Evolutionary conservation across 768 basidiomycete species (phyloP).

Genomic region (Hericium coralloides): DNA sequence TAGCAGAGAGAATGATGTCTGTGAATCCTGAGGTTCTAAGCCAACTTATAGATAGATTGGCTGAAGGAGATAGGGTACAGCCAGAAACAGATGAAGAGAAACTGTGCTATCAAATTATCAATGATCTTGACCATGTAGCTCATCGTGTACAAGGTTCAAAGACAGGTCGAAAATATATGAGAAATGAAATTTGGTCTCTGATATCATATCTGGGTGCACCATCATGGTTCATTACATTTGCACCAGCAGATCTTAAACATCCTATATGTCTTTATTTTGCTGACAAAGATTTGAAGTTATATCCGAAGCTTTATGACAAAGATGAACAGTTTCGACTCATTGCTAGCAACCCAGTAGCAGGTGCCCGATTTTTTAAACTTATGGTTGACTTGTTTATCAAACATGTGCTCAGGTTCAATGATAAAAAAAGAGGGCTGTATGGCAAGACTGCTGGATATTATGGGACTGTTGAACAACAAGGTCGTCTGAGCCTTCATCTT

Average conservation of each 20-base stretch:
- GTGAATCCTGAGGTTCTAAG: conserved; percentile 2
- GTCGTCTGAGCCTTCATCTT: conserved; percentile 8
- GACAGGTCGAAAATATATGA: conserved; percentile 5
- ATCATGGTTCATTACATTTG: conserved; percentile 16
- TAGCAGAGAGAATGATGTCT: conserved; percentile 2
- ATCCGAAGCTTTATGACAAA: background rate
- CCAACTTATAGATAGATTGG: background rate
- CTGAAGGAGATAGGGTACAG: background rate
- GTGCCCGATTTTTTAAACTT: conserved; percentile 13
- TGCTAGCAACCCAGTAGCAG: conserved; percentile 10
- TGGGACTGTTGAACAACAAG: conserved; percentile 15
- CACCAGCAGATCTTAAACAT: conserved; percentile 14
- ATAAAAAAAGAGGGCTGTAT: conserved; percentile 4
- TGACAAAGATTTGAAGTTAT: conserved; percentile 1
- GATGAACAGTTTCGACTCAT: conserved; percentile 4
- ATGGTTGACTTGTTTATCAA: conserved; percentile 12
- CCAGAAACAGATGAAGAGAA: conserved; percentile 6
- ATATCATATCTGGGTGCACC: conserved; percentile 11
- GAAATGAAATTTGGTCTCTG: conserved; percentile 15
- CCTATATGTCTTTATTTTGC: conserved; percentile 12
- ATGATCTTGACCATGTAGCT: conserved; percentile 8
- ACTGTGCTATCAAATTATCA: conserved; percentile 6
- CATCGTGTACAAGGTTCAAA: conserved; percentile 11
- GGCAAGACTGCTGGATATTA: conserved; percentile 14
- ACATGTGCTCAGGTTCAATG: background rate